Evolutionary conservation across 257 asterid genomes (phyloP).

Genomic region (Datura wrightii): DNA sequence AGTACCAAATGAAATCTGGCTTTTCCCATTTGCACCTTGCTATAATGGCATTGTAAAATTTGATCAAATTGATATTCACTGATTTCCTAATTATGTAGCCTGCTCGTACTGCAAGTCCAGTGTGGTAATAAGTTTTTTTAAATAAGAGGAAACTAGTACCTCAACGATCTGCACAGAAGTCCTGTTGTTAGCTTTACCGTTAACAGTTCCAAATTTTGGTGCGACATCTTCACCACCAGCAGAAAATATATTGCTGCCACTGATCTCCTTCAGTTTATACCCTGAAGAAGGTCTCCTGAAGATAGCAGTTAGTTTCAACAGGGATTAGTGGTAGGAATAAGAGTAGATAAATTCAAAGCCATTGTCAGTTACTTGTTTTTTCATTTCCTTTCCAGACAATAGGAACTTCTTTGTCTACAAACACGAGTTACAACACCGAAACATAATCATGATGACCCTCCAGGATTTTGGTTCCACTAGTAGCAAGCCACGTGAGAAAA

Average conservation of each 20-base stretch:
- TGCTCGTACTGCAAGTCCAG: background rate
- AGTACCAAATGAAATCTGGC: slow-evolving; percentile 87
- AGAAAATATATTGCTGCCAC: slow-evolving; percentile 81
- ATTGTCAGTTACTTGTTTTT: background rate
- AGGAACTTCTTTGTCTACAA: background rate
- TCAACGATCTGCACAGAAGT: slow-evolving; percentile 93
- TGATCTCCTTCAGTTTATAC: slow-evolving; percentile 84
- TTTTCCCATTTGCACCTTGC: slow-evolving; percentile 87
- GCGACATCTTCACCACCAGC: slow-evolving; percentile 54
- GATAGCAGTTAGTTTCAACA: slow-evolving; percentile 29
- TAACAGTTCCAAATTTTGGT: slow-evolving; percentile 57
- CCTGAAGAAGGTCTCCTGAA: slow-evolving; percentile 87
- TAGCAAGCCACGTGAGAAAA: background rate
- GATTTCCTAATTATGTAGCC: slow-evolving; percentile 10
- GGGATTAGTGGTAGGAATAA: background rate
- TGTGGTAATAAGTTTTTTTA: background rate
- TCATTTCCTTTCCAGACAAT: background rate
- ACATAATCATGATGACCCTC: background rate
- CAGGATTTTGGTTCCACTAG: background rate
- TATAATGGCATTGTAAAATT: slow-evolving; percentile 34
- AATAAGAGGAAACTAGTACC: slow-evolving; percentile 49
- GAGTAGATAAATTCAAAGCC: background rate
- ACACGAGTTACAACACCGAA: background rate
- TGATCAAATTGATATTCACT: background rate
- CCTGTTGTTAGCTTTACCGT: slow-evolving; percentile 53